Conservation (phyloP, 495 filamentous ascomycete species). For the Glonium stellatum region DNA sequence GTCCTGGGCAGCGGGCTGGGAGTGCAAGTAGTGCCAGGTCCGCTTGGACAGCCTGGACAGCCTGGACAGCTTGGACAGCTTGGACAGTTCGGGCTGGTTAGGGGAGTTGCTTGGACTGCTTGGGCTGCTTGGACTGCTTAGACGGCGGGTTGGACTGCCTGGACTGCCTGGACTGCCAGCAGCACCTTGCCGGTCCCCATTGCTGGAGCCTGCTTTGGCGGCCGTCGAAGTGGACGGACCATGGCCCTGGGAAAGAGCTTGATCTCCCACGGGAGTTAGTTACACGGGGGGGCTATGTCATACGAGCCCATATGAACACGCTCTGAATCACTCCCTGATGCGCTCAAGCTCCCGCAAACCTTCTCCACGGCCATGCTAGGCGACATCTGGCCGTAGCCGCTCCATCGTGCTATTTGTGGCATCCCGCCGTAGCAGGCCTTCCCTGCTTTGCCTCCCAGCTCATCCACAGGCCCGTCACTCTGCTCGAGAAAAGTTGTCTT, state of each 20-base stretch:
- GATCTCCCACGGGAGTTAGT: conserved; percentile 27
- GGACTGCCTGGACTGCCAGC: too few relatives aligned
- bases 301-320: conserved; percentile 21
- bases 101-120: neutral
- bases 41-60: too few relatives aligned
- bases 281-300: conserved; percentile 32
- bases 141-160: too few relatives aligned
- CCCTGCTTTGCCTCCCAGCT: conserved; percentile 18
- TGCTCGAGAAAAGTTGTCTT: neutral
- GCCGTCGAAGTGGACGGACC: neutral
- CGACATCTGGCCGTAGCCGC: neutral
- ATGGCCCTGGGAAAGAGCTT: conserved; percentile 22
- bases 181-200: too few relatives aligned
- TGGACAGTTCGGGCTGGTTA: too few relatives aligned
- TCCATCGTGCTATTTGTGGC: conserved; percentile 4
- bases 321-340: conserved; percentile 20
- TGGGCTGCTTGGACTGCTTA: too few relatives aligned
- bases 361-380: conserved; percentile 11
- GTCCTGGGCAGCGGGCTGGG: too few relatives aligned
- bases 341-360: conserved; percentile 23
- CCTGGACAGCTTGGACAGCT: too few relatives aligned
- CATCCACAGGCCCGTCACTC: conserved; percentile 22
- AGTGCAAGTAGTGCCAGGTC: too few relatives aligned
- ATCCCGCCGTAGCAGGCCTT: neutral
- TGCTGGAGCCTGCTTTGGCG: neutral